phyloP scores from a whole-genome alignment of 495 filamentous ascomycete genomes.

The Extremus antarcticus region DNA sequence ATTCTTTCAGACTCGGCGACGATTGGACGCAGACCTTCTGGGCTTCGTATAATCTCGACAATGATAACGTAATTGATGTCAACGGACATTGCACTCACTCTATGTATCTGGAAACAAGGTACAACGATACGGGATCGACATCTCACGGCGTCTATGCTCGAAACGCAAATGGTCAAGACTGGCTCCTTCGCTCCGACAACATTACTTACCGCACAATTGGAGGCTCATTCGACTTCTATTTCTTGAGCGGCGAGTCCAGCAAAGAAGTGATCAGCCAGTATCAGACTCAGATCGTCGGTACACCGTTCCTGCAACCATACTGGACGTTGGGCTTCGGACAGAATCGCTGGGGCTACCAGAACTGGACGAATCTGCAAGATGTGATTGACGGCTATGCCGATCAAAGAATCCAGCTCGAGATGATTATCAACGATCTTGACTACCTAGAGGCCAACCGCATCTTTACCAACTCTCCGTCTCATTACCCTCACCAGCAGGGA shows the following conservation, averaged over 20 bases:
- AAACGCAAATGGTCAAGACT: slow-evolving; percentile 23
- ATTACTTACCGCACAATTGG: slow-evolving; percentile 23
- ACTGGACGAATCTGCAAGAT: slow-evolving; percentile 3
- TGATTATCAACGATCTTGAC: too few species aligned
- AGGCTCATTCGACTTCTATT: slow-evolving; percentile 23
- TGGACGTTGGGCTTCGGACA: slow-evolving; percentile 20
- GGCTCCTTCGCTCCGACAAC: slow-evolving; percentile 12
- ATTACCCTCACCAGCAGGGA: too few species aligned
- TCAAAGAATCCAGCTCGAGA: too few species aligned
- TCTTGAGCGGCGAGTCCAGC: slow-evolving; percentile 11
- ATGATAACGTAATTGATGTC: slow-evolving; percentile 12
- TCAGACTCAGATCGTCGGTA: slow-evolving; percentile 7
- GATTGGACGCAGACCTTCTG: slow-evolving; percentile 15
- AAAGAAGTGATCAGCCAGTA: slow-evolving; percentile 11
- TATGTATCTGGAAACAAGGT: background rate
- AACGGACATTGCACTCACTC: slow-evolving; percentile 18
- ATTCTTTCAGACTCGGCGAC: slow-evolving; percentile 15
- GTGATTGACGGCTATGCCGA: too few species aligned
- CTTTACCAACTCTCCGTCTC: too few species aligned
- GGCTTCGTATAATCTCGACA: slow-evolving; percentile 12
- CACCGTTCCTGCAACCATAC: slow-evolving; percentile 13
- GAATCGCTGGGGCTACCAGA: slow-evolving; percentile 14
- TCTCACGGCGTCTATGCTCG: slow-evolving; percentile 21
- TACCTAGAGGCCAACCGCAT: too few species aligned
- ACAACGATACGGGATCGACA: slow-evolving; percentile 3